These are phyloP conservation scores for Phytophthora quininea DNA, from an alignment of 352 stramenopile genomes.

Conservation along the genomic window DNA sequence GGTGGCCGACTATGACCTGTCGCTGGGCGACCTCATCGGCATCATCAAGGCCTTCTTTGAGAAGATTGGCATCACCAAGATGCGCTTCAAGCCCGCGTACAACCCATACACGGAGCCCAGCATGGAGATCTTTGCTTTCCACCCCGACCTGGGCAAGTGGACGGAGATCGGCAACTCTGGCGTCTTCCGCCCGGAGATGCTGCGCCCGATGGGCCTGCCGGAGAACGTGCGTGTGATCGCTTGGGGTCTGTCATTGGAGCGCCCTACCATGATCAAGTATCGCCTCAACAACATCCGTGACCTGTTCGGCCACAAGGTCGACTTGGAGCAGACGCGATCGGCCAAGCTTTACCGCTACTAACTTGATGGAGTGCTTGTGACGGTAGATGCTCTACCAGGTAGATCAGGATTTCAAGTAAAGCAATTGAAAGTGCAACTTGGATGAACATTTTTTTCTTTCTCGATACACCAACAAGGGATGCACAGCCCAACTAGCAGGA, in stretches of 20 bases:
- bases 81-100: slow-evolving; percentile 99
- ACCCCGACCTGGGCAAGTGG: slow-evolving; percentile 99
- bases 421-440: too few relatives aligned
- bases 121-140: slow-evolving; percentile 99
- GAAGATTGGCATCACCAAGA: slow-evolving; percentile 97
- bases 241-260: slow-evolving; percentile 98
- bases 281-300: slow-evolving; percentile 99
- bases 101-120: slow-evolving; percentile 99
- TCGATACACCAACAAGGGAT: not conserved
- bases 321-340: slow-evolving; percentile 95
- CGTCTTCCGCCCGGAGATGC: slow-evolving; percentile 99
- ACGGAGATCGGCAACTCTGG: slow-evolving; percentile 99
- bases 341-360: slow-evolving; percentile 91
- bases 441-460: too few relatives aligned
- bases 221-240: slow-evolving; percentile 99
- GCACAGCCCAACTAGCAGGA: slow-evolving; percentile 1
- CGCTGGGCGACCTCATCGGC: slow-evolving; percentile 98
- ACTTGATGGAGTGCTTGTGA: slow-evolving; percentile 15
- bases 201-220: slow-evolving; percentile 98
- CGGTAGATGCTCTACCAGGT: slow-evolving; percentile 10
- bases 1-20: slow-evolving; percentile 98
- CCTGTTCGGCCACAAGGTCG: slow-evolving; percentile 99
- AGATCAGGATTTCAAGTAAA: too few relatives aligned
- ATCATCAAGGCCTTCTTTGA: slow-evolving; percentile 99
- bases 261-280: slow-evolving; percentile 99